Conservation (phyloP, 73 alveolate genomes). For the Paraurostyla sp. region DNA sequence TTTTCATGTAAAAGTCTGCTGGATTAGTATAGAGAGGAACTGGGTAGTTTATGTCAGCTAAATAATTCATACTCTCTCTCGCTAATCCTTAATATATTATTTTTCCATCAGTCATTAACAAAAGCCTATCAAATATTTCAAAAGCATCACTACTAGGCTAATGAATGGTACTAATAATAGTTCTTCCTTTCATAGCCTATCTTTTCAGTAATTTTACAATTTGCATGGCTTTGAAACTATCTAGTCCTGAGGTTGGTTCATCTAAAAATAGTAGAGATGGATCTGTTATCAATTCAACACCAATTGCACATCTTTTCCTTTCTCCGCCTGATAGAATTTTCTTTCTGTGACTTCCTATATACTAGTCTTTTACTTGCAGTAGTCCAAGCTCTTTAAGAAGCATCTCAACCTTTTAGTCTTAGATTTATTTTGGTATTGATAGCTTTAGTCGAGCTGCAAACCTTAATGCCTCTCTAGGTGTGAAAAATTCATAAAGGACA, state of each 20-base stretch:
- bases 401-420: slow-evolving; percentile 31
- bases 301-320: slow-evolving; percentile 73
- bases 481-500: slow-evolving; percentile 76
- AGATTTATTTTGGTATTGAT: not conserved
- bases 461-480: slow-evolving; percentile 80
- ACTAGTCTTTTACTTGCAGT: slow-evolving; percentile 29
- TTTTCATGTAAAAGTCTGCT: slow-evolving; percentile 74
- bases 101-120: slow-evolving; percentile 84
- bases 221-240: slow-evolving; percentile 58
- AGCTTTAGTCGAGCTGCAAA: slow-evolving; percentile 73
- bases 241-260: slow-evolving; percentile 82
- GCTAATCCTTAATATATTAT: slow-evolving; percentile 83
- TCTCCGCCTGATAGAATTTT: slow-evolving; percentile 74
- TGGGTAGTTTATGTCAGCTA: slow-evolving; percentile 65
- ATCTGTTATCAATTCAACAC: slow-evolving; percentile 68
- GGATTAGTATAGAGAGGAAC: slow-evolving; percentile 83
- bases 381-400: slow-evolving; percentile 52
- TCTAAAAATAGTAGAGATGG: slow-evolving; percentile 67
- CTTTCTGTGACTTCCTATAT: slow-evolving; percentile 39
- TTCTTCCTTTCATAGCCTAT: slow-evolving; percentile 75
- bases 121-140: slow-evolving; percentile 78
- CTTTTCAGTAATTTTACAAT: slow-evolving; percentile 52
- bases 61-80: slow-evolving; percentile 30
- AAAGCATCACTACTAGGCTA: slow-evolving; percentile 89
- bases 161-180: slow-evolving; percentile 91